A percentile compares a stretch with the other conserved stretches of the same genome.
Conservation (phyloP, 805 yeast species). For the Kluyveromyces aestuarii region DNA sequence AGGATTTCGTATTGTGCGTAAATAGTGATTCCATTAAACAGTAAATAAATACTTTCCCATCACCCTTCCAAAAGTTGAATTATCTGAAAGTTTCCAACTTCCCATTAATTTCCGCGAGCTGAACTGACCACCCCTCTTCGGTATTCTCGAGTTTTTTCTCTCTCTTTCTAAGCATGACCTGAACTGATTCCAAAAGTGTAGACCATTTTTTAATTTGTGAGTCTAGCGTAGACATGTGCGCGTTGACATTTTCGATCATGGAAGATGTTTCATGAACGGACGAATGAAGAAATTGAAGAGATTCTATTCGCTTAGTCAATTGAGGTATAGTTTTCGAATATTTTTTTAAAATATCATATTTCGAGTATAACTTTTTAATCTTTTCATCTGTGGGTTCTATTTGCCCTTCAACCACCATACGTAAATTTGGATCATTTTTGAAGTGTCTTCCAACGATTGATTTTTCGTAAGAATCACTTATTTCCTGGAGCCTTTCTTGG, state of each 20-base stretch:
- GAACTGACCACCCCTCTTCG: not conserved
- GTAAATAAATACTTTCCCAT: too few relatives aligned
- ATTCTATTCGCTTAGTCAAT: slow-evolving; percentile 19
- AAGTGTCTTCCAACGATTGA: slow-evolving; percentile 12
- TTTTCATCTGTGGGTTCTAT: slow-evolving; percentile 15
- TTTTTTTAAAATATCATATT: slow-evolving; percentile 9
- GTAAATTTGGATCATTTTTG: slow-evolving; percentile 4
- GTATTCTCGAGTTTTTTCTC: slow-evolving; percentile 8
- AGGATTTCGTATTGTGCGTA: not conserved
- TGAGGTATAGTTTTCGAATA: slow-evolving; percentile 20
- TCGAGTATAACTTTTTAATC: slow-evolving; percentile 19
- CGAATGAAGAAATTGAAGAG: slow-evolving; percentile 18
- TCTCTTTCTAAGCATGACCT: slow-evolving; percentile 9
- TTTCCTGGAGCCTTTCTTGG: slow-evolving; percentile 13
- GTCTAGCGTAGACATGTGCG: slow-evolving; percentile 11
- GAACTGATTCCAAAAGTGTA: slow-evolving; percentile 11
- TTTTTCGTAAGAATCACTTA: slow-evolving; percentile 22
- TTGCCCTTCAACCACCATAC: slow-evolving; percentile 8
- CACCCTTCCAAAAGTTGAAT: not conserved
- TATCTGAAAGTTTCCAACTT: slow-evolving; percentile 1
- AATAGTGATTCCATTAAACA: not conserved
- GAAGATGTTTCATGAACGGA: slow-evolving; percentile 10
- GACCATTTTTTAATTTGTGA: slow-evolving; percentile 24
- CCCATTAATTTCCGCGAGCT: slow-evolving; percentile 1
- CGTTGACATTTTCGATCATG: slow-evolving; percentile 14